Conservation (phyloP, 495 filamentous ascomycete genomes). For the Hypoxylon perforatum region DNA sequence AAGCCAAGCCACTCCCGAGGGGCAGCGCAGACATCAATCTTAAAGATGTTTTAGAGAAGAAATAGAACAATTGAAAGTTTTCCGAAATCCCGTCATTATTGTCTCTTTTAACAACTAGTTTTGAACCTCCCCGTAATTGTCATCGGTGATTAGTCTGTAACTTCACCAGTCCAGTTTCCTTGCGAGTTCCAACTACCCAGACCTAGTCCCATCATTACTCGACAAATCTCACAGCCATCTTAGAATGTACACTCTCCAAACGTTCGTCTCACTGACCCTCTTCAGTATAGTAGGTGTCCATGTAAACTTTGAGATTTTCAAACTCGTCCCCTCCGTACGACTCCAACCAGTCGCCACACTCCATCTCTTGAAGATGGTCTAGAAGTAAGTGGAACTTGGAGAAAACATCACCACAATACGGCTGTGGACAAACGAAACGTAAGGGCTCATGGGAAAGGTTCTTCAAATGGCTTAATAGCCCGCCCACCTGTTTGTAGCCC, state of each 20-base stretch:
- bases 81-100: background rate
- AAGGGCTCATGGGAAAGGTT: background rate
- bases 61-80: slow-evolving; percentile 32
- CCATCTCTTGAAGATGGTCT: background rate
- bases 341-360: slow-evolving; percentile 4
- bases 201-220: no score
- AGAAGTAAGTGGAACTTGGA: slow-evolving; percentile 2
- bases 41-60: slow-evolving; percentile 77
- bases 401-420: background rate
- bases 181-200: background rate
- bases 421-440: background rate
- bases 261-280: no score
- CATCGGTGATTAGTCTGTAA: background rate
- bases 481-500: background rate
- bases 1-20: slow-evolving; percentile 80
- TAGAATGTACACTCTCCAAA: no score
- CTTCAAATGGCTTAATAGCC: background rate
- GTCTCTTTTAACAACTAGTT: background rate
- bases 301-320: no score
- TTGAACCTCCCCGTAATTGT: background rate
- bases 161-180: background rate
- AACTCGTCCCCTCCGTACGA: background rate
- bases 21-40: slow-evolving; percentile 86
- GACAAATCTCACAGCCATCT: no score
- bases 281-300: no score